phyloP scores from a whole-genome alignment of 768 basidiomycete species.

The Phaffia australis region DNA sequence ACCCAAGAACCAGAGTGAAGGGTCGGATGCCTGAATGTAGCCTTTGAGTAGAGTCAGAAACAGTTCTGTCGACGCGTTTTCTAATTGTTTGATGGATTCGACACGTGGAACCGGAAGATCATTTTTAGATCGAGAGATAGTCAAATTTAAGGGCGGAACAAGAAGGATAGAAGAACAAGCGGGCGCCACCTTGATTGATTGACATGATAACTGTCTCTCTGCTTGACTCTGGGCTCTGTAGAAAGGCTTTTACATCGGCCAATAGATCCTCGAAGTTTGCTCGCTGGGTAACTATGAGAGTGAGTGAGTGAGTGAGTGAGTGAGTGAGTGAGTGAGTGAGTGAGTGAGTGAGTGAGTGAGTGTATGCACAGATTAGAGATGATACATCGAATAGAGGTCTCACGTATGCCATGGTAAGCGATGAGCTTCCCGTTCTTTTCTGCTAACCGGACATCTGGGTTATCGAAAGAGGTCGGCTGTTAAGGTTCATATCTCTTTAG shows the following conservation, averaged over 20 bases:
- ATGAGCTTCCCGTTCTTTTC: slow-evolving; percentile 17
- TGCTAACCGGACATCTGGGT: slow-evolving; percentile 18
- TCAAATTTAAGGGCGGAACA: slow-evolving; percentile 46
- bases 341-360: slow-evolving; percentile 58
- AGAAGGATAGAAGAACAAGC: background rate
- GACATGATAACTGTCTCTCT: slow-evolving; percentile 71
- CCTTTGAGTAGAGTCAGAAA: slow-evolving; percentile 18
- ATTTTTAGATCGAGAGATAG: slow-evolving; percentile 38
- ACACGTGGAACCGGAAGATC: slow-evolving; percentile 55
- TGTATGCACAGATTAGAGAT: slow-evolving; percentile 50
- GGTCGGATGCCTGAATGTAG: slow-evolving; percentile 4
- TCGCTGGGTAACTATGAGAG: slow-evolving; percentile 10
- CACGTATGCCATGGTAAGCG: slow-evolving; percentile 64
- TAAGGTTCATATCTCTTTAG: background rate
- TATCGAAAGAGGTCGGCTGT: background rate
- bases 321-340: slow-evolving; percentile 55
- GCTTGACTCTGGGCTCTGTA: background rate
- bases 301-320: slow-evolving; percentile 41
- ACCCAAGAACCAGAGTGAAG: slow-evolving; percentile 60
- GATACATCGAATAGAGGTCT: background rate
- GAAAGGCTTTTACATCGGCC: slow-evolving; percentile 3
- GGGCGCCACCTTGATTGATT: slow-evolving; percentile 56
- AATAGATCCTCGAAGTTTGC: slow-evolving; percentile 19
- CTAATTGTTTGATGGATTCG: slow-evolving; percentile 1
- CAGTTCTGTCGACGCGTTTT: slow-evolving; percentile 20